Base-by-base conservation (phyloP, 75 land plant genomes). In the Pseudotsuga menziesii region DNA sequence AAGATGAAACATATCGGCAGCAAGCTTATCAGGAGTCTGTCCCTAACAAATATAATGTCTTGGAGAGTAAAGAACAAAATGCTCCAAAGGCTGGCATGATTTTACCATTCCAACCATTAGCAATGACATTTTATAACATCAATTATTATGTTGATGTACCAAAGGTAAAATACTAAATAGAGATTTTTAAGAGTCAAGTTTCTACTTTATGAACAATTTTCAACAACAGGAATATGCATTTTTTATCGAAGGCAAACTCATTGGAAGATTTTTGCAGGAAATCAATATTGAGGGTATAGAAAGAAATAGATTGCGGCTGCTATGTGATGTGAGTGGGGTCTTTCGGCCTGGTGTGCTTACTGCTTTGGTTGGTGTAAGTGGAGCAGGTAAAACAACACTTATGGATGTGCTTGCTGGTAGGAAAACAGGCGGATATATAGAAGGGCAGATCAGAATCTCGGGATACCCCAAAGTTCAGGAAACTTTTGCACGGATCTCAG, bases 331-430 rank as follows among this genome's bases (percentile, higher is more conserved):
- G 8, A 92, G 84, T 44, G 94, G 94, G 52, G 86, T 88, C 61
- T 92, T 92, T 57, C 80, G 84, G 35, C 92, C 94, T 32, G 92
- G 94, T 11, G 77, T 92, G 13, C 86, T 92, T 0, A 89, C 94
- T 12, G 94, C 94, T 57, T 71, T 92, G 72, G 92, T 90, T 56
- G 94, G 94, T 27, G 92, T 90, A 12, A 90, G 93, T 74, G 93
- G 93, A 69, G 93, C 93, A 72, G 93, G 93, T 61, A 91, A 91
- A 81, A 86, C 93, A 13, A 89, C 93, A 8, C 85, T 91, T 5
- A 91, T 91, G 93, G 93, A 91, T 78, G 91, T 91, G 26, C 83
- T 91, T 56, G 84, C 93, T 22, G 93, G 91, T 15, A 77, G 93
- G 58, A 91, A 91, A 76, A 91, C 93, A 52, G 93, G 91, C 11